phyloP scores from a whole-genome alignment of 805 yeast species.

The Metschnikowia noctiluminum region DNA sequence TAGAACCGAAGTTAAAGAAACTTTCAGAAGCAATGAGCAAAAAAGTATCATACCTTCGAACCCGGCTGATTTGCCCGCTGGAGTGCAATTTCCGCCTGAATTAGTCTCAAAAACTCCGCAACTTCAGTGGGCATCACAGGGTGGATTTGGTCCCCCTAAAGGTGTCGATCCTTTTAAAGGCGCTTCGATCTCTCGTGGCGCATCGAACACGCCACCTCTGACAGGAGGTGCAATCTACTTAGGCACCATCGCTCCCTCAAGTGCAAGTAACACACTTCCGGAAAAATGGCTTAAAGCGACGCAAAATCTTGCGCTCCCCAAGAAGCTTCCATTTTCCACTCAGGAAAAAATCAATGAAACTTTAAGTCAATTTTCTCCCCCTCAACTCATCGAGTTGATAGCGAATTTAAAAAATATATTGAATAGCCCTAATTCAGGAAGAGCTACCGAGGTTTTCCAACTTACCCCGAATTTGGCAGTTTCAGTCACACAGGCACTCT shows the following conservation, averaged over 20 bases:
- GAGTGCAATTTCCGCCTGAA: constrained; percentile 56
- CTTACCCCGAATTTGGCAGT: constrained; percentile 57
- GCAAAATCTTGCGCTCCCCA: constrained; percentile 49
- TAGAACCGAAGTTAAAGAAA: constrained; percentile 60
- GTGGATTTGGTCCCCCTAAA: neutral
- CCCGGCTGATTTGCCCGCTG: constrained; percentile 49
- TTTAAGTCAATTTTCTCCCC: constrained; percentile 64
- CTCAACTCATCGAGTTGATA: constrained; percentile 63
- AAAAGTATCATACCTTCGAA: constrained; percentile 44
- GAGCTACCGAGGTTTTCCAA: constrained; percentile 53
- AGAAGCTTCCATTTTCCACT: constrained; percentile 42
- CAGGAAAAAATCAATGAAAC: constrained; percentile 61
- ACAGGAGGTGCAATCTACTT: neutral
- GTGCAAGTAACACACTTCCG: constrained; percentile 6
- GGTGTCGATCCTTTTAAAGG: neutral
- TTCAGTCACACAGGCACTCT: constrained; percentile 68
- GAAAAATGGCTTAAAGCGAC: constrained; percentile 48
- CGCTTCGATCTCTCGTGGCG: neutral
- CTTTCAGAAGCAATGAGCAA: constrained; percentile 32
- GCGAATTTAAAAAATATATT: constrained; percentile 61
- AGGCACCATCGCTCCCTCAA: constrained; percentile 1
- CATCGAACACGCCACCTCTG: neutral
- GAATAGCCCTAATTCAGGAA: constrained; percentile 45
- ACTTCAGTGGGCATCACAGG: constrained; percentile 1
- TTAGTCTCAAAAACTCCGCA: constrained; percentile 21